phyloP scores from a whole-genome alignment of 805 yeast genomes.

The Myxozyma neotropica region DNA sequence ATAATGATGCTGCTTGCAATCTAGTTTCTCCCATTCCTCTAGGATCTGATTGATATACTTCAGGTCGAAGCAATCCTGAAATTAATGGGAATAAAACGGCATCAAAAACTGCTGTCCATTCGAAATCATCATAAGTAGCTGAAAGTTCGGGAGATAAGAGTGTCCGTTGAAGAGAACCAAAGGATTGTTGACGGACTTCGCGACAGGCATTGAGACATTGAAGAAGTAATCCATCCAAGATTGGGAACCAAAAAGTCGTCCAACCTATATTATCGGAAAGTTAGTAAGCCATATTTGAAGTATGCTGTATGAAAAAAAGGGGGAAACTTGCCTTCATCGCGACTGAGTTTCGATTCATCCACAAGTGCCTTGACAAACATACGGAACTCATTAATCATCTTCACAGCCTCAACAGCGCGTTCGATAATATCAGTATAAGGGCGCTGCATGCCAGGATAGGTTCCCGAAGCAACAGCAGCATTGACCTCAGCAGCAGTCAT shows the following conservation, averaged over 20 bases:
- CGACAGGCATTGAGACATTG: constrained; percentile 89
- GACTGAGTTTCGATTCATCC: constrained; percentile 23
- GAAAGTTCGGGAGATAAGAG: constrained; percentile 48
- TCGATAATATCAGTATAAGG: constrained; percentile 56
- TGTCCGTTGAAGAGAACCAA: constrained; percentile 59
- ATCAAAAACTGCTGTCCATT: constrained; percentile 57
- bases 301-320: too few relatives aligned
- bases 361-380: constrained; percentile 41
- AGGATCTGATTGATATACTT: constrained; percentile 60
- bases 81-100: constrained; percentile 75
- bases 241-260: constrained; percentile 52
- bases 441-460: constrained; percentile 28
- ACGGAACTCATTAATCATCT: constrained; percentile 43
- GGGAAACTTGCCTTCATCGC: constrained; percentile 43
- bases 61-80: constrained; percentile 66
- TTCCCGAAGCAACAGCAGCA: constrained; percentile 34
- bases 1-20: constrained; percentile 63
- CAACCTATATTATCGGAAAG: constrained; percentile 17
- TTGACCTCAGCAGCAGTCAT: constrained; percentile 34
- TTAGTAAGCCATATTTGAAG: too few relatives aligned
- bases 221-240: constrained; percentile 80
- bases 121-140: constrained; percentile 29
- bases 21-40: constrained; percentile 67
- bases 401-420: constrained; percentile 48
- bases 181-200: constrained; percentile 68